Percentiles rank a stretch among this genome's conserved stretches.
These are phyloP conservation scores for Gossypium turneri DNA, from an alignment of 345 rosid species.

Conservation along the genomic window DNA sequence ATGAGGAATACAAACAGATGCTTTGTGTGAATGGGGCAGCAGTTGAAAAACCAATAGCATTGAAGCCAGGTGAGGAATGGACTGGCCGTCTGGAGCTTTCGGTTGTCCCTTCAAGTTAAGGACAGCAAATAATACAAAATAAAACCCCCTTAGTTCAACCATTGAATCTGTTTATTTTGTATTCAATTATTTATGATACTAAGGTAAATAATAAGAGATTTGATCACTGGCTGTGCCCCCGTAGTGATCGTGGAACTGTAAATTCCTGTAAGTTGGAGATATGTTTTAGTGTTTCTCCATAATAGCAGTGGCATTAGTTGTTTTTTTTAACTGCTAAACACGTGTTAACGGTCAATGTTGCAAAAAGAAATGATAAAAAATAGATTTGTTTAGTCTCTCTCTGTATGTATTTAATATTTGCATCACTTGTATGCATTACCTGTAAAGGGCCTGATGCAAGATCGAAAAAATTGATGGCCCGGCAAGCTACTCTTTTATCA, in stretches of 20 bases:
- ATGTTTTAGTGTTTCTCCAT: slow-evolving; percentile 15
- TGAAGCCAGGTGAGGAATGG: slow-evolving; percentile 98
- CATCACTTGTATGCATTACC: too few species aligned
- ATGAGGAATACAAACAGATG: slow-evolving; percentile 90
- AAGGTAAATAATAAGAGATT: not conserved
- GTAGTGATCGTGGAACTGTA: slow-evolving; percentile 3
- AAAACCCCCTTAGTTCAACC: not conserved
- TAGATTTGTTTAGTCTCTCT: not conserved
- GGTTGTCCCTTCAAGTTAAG: slow-evolving; percentile 45
- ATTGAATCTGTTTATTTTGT: not conserved
- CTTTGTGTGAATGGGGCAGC: slow-evolving; percentile 88
- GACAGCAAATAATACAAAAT: slow-evolving; percentile 4
- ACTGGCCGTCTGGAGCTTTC: slow-evolving; percentile 75
- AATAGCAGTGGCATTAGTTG: not conserved
- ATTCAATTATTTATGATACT: slow-evolving; percentile 1
- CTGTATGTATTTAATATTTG: too few species aligned
- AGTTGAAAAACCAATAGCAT: slow-evolving; percentile 67
- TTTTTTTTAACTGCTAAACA: not conserved
- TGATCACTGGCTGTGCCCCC: not conserved
- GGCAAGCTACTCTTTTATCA: slow-evolving; percentile 19
- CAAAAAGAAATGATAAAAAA: not conserved
- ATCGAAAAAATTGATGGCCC: too few species aligned
- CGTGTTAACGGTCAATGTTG: not conserved
- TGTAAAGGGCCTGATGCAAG: too few species aligned
- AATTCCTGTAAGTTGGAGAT: slow-evolving; percentile 15